Percentiles rank a stretch among this genome's conserved stretches.
phyloP scores from a whole-genome alignment of 2,329 filamentous ascomycete species.

The Aspergillus intermedius region DNA sequence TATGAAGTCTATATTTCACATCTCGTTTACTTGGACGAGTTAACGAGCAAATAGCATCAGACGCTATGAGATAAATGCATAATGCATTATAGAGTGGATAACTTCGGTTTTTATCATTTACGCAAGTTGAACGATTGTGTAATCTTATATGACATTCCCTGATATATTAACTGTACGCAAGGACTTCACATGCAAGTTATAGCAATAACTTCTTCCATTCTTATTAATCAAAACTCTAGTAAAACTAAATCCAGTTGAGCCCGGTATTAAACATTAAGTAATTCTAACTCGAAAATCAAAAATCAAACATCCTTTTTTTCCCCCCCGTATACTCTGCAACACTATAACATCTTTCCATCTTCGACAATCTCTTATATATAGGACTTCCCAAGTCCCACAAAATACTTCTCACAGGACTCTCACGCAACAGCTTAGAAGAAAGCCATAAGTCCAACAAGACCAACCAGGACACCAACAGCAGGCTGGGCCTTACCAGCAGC shows the following conservation, averaged over 20 bases:
- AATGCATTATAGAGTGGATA: background rate
- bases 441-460: constrained; percentile 32
- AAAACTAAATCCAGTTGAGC: background rate
- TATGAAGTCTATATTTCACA: background rate
- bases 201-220: background rate
- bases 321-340: no score
- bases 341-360: background rate
- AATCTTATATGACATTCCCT: no score
- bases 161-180: background rate
- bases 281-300: background rate
- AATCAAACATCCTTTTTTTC: background rate
- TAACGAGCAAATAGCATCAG: background rate
- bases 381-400: no score
- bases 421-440: constrained; percentile 25
- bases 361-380: background rate
- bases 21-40: background rate
- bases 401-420: background rate
- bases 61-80: background rate
- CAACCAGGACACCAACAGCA: constrained; percentile 30
- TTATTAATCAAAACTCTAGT: background rate
- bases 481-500: constrained; percentile 31
- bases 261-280: background rate
- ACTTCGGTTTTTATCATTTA: background rate
- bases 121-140: background rate
- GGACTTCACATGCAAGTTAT: background rate